Conservation (phyloP, 179 eudicot species). For the Monotropa hypopitys region DNA sequence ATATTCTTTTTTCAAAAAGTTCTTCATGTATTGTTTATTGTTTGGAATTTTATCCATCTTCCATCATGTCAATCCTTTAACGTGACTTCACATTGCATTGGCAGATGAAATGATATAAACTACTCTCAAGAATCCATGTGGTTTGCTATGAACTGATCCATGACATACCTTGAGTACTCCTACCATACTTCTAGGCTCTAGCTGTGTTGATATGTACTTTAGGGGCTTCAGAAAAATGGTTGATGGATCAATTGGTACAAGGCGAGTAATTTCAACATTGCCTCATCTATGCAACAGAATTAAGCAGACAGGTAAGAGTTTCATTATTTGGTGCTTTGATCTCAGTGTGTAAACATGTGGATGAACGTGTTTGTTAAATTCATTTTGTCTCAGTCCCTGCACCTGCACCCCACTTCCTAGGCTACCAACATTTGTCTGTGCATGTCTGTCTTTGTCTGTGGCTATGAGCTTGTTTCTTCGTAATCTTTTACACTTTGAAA, state of each 20-base stretch:
- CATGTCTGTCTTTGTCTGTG: background rate
- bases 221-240: slow-evolving; percentile 18
- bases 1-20: background rate
- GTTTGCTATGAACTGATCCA: background rate
- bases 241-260: slow-evolving; percentile 16
- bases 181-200: background rate
- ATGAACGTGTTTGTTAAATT: background rate
- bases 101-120: background rate
- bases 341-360: background rate
- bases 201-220: background rate
- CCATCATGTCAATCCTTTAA: background rate
- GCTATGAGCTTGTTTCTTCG: background rate
- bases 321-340: background rate
- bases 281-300: slow-evolving; percentile 50
- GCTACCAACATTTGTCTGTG: background rate
- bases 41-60: background rate
- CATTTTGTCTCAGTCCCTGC: background rate
- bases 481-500: background rate
- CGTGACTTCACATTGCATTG: background rate
- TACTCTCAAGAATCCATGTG: background rate
- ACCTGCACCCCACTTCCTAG: background rate
- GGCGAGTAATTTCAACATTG: slow-evolving; percentile 47
- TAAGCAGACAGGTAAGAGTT: slow-evolving; percentile 68
- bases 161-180: background rate
- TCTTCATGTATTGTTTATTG: background rate